Evolutionary conservation across 2,329 filamentous ascomycete genomes (phyloP).

Genomic region (Monosporascus sp.): DNA sequence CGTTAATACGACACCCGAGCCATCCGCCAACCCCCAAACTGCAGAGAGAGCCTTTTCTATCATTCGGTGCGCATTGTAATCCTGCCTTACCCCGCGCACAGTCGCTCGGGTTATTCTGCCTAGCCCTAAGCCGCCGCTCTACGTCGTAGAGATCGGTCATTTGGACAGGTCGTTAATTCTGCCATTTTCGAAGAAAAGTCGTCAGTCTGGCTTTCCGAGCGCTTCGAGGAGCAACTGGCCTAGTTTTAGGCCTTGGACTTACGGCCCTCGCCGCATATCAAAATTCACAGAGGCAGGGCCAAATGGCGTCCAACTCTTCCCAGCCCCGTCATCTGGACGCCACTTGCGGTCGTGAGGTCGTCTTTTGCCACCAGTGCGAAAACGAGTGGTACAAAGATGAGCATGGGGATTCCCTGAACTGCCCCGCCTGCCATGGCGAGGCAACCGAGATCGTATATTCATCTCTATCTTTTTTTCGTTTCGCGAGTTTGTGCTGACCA

Average conservation of each 20-base stretch:
- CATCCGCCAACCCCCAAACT: not conserved
- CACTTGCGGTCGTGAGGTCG: slow-evolving; percentile 57
- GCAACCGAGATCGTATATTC: slow-evolving; percentile 77
- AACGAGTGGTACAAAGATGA: slow-evolving; percentile 76
- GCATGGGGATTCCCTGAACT: slow-evolving; percentile 53
- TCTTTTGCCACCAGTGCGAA: slow-evolving; percentile 79
- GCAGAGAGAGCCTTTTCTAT: not conserved
- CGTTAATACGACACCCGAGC: not conserved
- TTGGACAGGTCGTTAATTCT: not conserved
- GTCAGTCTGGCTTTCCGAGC: slow-evolving; percentile 52
- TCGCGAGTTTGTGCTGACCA: slow-evolving; percentile 16
- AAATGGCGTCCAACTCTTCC: slow-evolving; percentile 30
- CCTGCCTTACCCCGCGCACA: not conserved
- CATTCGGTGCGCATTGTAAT: not conserved
- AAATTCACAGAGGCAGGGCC: slow-evolving; percentile 36
- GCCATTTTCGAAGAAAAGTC: slow-evolving; percentile 15
- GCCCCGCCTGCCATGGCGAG: slow-evolving; percentile 72
- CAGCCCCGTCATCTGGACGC: slow-evolving; percentile 42
- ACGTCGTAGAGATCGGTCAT: not conserved
- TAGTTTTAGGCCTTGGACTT: slow-evolving; percentile 54
- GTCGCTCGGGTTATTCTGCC: not conserved
- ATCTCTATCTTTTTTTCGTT: not conserved
- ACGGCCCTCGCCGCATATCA: slow-evolving; percentile 52
- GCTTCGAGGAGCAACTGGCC: slow-evolving; percentile 43
- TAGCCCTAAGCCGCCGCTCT: not conserved